Evolutionary conservation across 306 rosid genomes (phyloP).

Genomic region (Cicer arietinum): DNA sequence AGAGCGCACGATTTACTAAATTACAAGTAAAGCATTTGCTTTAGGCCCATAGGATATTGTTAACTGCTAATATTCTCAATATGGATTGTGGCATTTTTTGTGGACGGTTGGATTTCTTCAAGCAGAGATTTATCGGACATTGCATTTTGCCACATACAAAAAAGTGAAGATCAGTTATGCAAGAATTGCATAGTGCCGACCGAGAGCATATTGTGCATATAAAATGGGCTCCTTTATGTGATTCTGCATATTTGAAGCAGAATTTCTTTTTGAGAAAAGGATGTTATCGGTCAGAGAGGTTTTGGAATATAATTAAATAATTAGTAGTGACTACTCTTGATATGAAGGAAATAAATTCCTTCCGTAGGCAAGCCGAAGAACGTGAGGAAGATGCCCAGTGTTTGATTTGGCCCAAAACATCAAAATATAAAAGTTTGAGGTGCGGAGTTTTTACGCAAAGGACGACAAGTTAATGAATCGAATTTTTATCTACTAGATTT

Average conservation of each 20-base stretch:
- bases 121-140: background rate
- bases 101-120: no score
- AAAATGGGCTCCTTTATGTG: slow-evolving; percentile 38
- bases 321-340: slow-evolving; percentile 32
- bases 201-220: background rate
- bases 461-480: no score
- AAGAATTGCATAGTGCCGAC: slow-evolving; percentile 8
- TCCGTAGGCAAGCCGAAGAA: background rate
- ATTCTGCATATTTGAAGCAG: slow-evolving; percentile 20
- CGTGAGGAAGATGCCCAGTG: no score
- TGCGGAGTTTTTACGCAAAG: no score
- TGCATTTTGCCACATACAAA: background rate
- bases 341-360: background rate
- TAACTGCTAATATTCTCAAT: background rate
- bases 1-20: no score
- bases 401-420: no score
- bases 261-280: slow-evolving; percentile 9
- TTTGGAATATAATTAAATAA: slow-evolving; percentile 1
- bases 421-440: no score
- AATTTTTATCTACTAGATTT: no score
- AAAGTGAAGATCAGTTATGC: slow-evolving; percentile 1
- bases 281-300: background rate
- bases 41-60: background rate
- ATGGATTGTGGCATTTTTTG: no score
- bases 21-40: background rate